Percentiles rank a stretch among this genome's conserved stretches.
phyloP scores from a whole-genome alignment of 2,329 filamentous ascomycete genomes.

The Epichloe sylvatica region DNA sequence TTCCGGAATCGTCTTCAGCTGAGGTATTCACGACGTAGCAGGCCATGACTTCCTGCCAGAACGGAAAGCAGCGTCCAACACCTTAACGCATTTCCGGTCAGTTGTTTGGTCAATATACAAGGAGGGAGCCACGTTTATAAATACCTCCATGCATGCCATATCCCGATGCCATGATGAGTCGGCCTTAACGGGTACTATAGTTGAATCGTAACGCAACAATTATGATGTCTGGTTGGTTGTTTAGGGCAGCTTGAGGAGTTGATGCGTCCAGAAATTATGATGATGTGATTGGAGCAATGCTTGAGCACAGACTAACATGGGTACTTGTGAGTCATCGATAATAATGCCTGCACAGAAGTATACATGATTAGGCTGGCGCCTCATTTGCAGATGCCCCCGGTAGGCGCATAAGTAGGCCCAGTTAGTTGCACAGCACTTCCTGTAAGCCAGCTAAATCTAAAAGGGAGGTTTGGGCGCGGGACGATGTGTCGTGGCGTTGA shows the following conservation, averaged over 20 bases:
- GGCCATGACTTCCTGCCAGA: conserved; percentile 97
- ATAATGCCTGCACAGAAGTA: not conserved
- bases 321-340: not conserved
- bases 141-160: conserved; percentile 69
- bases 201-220: not conserved
- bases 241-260: not conserved
- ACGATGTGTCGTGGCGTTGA: not conserved
- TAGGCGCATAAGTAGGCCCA: not conserved
- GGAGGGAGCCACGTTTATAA: conserved; percentile 16
- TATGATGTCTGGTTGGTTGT: not conserved
- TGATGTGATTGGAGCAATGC: not conserved
- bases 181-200: conserved; percentile 1
- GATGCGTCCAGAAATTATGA: not conserved
- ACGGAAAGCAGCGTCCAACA: conserved; percentile 80
- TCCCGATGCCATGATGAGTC: conserved; percentile 58
- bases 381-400: not conserved
- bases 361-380: not conserved
- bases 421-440: not conserved
- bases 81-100: conserved; percentile 26
- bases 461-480: not conserved
- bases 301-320: not conserved
- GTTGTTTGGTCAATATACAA: not conserved
- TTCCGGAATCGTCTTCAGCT: conserved; percentile 63
- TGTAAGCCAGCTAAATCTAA: not conserved
- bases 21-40: conserved; percentile 94